A percentile compares a stretch with the other conserved stretches of the same genome.
Conservation (phyloP, 495 filamentous ascomycete species). For the Podospora comata region DNA sequence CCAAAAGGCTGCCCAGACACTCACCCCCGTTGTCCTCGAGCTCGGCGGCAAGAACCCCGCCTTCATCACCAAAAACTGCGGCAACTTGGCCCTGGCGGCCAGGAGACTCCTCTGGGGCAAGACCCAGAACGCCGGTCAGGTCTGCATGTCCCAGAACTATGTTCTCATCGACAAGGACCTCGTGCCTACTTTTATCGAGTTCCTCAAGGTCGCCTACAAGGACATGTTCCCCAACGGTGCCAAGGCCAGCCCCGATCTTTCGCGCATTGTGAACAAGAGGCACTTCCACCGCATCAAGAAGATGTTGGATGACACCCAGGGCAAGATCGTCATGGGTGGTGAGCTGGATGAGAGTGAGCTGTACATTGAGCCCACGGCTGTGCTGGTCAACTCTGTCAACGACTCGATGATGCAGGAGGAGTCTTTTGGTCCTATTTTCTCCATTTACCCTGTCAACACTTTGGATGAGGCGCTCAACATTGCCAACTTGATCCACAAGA, state of each 20-base stretch:
- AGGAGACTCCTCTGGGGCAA: conserved; percentile 86
- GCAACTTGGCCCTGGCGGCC: conserved; percentile 77
- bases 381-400: conserved; percentile 67
- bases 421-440: conserved; percentile 85
- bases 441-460: conserved; percentile 68
- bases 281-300: conserved; percentile 82
- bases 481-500: conserved; percentile 71
- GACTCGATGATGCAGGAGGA: conserved; percentile 79
- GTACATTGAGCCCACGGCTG: conserved; percentile 82
- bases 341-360: conserved; percentile 70
- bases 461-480: conserved; percentile 78
- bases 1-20: conserved; percentile 84
- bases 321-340: conserved; percentile 83
- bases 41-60: conserved; percentile 90
- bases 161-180: conserved; percentile 74
- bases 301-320: conserved; percentile 77
- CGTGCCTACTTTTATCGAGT: conserved; percentile 66
- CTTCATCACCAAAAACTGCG: conserved; percentile 71
- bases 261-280: conserved; percentile 70
- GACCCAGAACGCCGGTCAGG: conserved; percentile 76
- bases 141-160: conserved; percentile 89
- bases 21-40: conserved; percentile 87
- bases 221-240: conserved; percentile 85
- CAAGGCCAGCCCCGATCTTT: conserved; percentile 68
- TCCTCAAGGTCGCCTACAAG: conserved; percentile 65